Conservation (phyloP, 148 eudicot species). For the Cornus controversa region DNA sequence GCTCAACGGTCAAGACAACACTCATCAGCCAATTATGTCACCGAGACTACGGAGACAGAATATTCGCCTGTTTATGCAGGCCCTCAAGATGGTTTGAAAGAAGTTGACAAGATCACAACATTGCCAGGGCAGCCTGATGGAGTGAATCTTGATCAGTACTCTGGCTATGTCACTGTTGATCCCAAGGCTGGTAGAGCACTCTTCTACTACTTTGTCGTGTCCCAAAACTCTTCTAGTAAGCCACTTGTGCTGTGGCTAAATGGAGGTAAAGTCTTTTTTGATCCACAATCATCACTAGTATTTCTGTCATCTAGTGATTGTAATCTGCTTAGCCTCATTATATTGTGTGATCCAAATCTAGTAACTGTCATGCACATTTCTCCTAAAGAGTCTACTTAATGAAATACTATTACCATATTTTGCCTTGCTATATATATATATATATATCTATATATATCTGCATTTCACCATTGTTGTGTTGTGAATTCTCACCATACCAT, state of each 20-base stretch:
- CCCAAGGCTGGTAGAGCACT: conserved; percentile 23
- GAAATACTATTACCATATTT: too few species aligned
- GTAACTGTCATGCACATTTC: not conserved
- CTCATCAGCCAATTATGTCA: not conserved
- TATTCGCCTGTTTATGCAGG: conserved; percentile 10
- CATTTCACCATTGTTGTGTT: not conserved
- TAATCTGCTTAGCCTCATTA: not conserved
- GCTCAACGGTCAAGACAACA: not conserved
- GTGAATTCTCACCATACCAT: not conserved
- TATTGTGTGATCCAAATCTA: not conserved
- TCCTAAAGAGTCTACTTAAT: not conserved
- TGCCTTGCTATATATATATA: not conserved
- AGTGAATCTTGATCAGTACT: conserved; percentile 26
- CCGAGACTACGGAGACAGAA: not conserved
- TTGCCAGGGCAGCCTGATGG: conserved; percentile 27
- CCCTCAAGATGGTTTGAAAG: conserved; percentile 22
- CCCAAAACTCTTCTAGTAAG: conserved; percentile 13
- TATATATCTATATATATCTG: too few species aligned
- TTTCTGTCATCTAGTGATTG: not conserved
- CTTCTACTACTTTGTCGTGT: conserved; percentile 29
- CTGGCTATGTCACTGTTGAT: conserved; percentile 36
- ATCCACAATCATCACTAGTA: not conserved
- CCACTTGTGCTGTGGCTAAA: conserved; percentile 38
- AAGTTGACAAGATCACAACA: conserved; percentile 12
- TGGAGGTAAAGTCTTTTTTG: conserved; percentile 24